These are phyloP conservation scores for Cajanus cajan DNA, from an alignment of 306 rosid genomes.

Conservation along the genomic window DNA sequence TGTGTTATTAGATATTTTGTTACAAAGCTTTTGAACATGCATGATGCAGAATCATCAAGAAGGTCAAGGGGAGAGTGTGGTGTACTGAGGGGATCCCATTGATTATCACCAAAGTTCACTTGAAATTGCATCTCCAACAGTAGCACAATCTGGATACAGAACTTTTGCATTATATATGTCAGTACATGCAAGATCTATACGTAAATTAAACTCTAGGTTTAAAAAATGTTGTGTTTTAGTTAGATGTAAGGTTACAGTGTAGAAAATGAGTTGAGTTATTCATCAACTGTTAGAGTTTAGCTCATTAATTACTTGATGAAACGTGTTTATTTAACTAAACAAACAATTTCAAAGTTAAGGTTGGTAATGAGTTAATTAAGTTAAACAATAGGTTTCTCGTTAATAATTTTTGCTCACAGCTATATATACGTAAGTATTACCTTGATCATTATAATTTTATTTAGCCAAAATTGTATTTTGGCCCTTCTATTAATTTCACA, in stretches of 20 bases:
- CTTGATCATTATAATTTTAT: too few relatives aligned
- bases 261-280: too few relatives aligned
- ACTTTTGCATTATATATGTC: not conserved
- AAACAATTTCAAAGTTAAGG: too few relatives aligned
- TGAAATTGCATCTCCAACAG: constrained; percentile 2
- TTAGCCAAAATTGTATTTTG: too few relatives aligned
- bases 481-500: too few relatives aligned
- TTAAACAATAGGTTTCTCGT: too few relatives aligned
- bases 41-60: constrained; percentile 51
- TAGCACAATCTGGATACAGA: not conserved
- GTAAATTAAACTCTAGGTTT: not conserved
- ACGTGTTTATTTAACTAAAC: too few relatives aligned
- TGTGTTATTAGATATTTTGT: not conserved
- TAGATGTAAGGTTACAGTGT: not conserved
- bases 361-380: too few relatives aligned
- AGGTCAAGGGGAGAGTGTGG: constrained; percentile 34
- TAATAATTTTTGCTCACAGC: too few relatives aligned
- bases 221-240: not conserved
- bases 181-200: not conserved
- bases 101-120: constrained; percentile 2
- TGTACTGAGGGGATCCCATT: constrained; percentile 20
- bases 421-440: too few relatives aligned
- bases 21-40: constrained; percentile 34
- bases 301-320: too few relatives aligned
- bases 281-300: too few relatives aligned